Percentiles rank a stretch among this genome's conserved stretches.
These are phyloP conservation scores for Venturia carpophila DNA, from an alignment of 2,329 filamentous ascomycete species.

Conservation along the genomic window DNA sequence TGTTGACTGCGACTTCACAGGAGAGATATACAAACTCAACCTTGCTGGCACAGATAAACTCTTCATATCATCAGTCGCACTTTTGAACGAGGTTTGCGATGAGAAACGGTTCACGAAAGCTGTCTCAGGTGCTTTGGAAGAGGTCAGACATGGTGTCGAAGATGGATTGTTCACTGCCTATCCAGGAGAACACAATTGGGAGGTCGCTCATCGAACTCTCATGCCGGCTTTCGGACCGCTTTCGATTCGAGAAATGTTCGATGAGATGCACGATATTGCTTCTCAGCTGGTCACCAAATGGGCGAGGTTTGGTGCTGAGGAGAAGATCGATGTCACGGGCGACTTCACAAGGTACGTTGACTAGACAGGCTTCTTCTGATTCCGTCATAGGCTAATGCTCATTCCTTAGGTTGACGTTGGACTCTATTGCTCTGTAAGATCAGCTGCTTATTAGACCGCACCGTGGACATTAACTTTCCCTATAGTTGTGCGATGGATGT, in stretches of 20 bases:
- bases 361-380: background rate
- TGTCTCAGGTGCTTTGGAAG: background rate
- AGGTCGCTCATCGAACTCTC: conserved; percentile 51
- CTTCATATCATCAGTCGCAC: conserved; percentile 9
- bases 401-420: conserved; percentile 25
- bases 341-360: conserved; percentile 29
- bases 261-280: conserved; percentile 53
- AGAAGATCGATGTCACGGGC: conserved; percentile 30
- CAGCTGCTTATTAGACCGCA: background rate
- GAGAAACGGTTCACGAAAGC: conserved; percentile 17
- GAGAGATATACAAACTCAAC: conserved; percentile 16
- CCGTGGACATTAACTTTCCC: background rate
- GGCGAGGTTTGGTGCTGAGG: conserved; percentile 45
- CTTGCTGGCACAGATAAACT: conserved; percentile 4
- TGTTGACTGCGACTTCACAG: background rate
- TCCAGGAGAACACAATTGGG: conserved; percentile 12
- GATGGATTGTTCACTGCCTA: conserved; percentile 15
- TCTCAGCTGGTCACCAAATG: conserved; percentile 60
- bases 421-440: conserved; percentile 32
- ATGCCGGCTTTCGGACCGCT: conserved; percentile 64
- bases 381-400: background rate
- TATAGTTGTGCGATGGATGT: conserved; percentile 31
- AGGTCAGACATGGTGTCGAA: background rate
- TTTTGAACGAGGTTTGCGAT: conserved; percentile 18
- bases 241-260: conserved; percentile 60